Conservation (phyloP, 2,329 filamentous ascomycete species). For the Xylariaceae sp. region DNA sequence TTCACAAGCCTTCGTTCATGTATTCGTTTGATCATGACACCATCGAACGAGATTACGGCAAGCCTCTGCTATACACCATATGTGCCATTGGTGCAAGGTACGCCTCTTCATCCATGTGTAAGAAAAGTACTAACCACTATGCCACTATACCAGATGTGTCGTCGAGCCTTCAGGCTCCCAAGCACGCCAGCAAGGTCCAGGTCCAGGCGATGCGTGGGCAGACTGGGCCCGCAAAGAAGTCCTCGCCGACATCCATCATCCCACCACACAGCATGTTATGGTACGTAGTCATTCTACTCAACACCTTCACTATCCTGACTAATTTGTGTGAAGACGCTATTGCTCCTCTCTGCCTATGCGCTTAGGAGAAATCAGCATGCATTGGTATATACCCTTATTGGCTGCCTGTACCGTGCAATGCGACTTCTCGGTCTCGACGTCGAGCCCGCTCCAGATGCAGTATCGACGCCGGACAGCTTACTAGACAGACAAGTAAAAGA, state of each 20-base stretch:
- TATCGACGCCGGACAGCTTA: background rate
- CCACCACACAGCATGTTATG: background rate
- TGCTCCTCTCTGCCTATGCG: background rate
- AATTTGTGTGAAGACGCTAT: background rate
- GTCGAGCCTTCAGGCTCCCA: background rate
- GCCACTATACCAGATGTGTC: background rate
- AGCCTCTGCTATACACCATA: background rate
- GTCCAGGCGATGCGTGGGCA: background rate
- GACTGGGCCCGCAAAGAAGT: background rate
- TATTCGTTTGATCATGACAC: background rate
- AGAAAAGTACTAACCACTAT: background rate
- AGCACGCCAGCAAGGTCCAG: background rate
- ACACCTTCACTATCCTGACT: background rate
- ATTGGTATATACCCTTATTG: background rate
- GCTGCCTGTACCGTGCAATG: background rate
- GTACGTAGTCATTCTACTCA: background rate
- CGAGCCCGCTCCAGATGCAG: background rate
- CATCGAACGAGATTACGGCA: background rate
- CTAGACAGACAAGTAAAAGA: background rate
- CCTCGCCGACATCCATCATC: background rate
- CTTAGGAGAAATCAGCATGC: background rate
- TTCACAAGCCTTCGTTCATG: background rate
- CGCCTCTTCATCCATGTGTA: no score
- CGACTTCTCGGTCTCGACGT: background rate
- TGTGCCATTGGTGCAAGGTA: background rate